Base-by-base conservation (phyloP, 495 filamentous ascomycete genomes). In the Chaetomidium leptoderma region DNA sequence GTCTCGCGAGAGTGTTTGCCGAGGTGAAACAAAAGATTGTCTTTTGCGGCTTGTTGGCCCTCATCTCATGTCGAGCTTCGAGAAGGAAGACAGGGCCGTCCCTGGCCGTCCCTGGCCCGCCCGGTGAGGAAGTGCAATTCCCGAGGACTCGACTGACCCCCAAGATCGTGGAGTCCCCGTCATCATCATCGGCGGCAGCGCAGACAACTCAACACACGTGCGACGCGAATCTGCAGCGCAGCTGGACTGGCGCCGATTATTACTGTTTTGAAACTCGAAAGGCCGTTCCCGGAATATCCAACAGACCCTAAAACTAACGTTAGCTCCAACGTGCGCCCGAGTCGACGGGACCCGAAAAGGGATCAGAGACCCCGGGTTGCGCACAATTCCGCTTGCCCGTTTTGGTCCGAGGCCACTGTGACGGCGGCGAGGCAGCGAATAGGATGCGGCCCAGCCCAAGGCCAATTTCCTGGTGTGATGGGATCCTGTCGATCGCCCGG, bases 401-500 rank as follows among this genome's bases (percentile, higher is more conserved):
- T 66, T 63, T 42, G 46, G 59, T 46, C n/a, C 29, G 39, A 56
- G 26, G 45, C 51, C 54, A 54, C 45, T 68, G 67, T 70, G 67
- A 70, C 54, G 53, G 45, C 36, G 27, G 11, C 40, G 19, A 58
- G 23, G 32, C 49, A 54, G 45, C 68, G 63, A 70, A 68, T 68
- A 49, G 63, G 66, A 69, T 33, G 46, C n/a, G 16, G n/a, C 49
- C 61, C 60, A 55, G 45, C n/a, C 47, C 26, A 40, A 59, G 47
- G 39, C 54, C 57, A 70, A 70, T 70, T 68, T 69, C 66, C 64
- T 63, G 58, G 33, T 66, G 65, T 70, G 65, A 70, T 70, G 57
- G 60, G 57, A 56, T 54, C 60, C 32, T 57, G 68, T 57, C 53
- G 66, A 70, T 70, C 66, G 58, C 53, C 53, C 58, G 50, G 48